Base-by-base conservation (phyloP, 2,329 filamentous ascomycete species). In the Fonsecaea monophora region DNA sequence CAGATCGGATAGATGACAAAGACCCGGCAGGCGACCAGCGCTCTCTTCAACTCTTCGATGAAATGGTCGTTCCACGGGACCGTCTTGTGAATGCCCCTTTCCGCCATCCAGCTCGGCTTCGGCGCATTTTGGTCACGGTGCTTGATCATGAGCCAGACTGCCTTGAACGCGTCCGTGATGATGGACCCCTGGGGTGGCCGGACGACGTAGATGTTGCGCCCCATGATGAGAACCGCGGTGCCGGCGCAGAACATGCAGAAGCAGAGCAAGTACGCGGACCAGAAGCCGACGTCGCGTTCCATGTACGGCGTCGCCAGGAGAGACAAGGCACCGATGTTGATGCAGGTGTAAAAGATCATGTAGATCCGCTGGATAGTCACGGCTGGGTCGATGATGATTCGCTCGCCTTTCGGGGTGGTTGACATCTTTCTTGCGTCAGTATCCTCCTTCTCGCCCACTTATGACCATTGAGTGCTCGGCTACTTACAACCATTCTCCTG, bases 311-410 rank as follows among this genome's bases (percentile, higher is more conserved):
- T 92, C 6, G 85, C 87, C 71, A 92, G 83, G 62, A 86, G 81
- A 0, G 87, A 90, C 6, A 93, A 81, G 1, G 88, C 86, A n/a
- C 90, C 90, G 15, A 92, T 72, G 77, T 92, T 92, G 75, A 92
- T 91, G 78, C 87, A 89, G 76, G 84, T 83, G 78, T 92, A 92
- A 80, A 91, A 92, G 74, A 91, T 85, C 87, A 88, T 90, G 81
- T 90, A 91, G 68, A 91, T 87, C 56, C 87, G 83, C 73, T 89
- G 86, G 68, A 89, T 85, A 1, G 89, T 91, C 62, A 90, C 81
- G 45, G 85, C 82, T 0, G 89, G 88, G 71, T 91, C 89, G 32
- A 90, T 84, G 69, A 92, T 83, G 62, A 91, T 87, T 18, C 82
- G 80, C 74, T 85, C 79, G 21, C 83, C 84, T 54, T 79, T 80